Base-by-base conservation (phyloP, 768 basidiomycete species). In the Boletus sensibilis region DNA sequence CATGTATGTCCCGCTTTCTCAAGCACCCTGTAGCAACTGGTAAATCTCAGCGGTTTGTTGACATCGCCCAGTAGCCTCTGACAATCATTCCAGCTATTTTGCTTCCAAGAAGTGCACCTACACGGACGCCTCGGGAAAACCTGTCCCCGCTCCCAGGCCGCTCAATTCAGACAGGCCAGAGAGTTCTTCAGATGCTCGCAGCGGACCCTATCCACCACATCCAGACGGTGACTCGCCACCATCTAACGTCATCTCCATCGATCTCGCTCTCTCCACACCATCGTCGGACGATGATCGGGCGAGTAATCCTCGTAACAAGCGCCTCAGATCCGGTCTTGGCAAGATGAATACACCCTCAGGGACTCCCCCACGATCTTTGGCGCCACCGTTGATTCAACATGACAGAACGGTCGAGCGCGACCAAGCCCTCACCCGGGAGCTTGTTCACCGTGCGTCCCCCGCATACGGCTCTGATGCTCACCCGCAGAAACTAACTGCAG, bases 11-110 rank as follows among this genome's bases (percentile, higher is more conserved):
- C 21, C 45, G 41, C 52, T 50, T 63, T 52, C 58, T 64, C 46
- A 71, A 88, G 87, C 86, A 11, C 88, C 88, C 7, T 92, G 90
- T 66, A 88, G 87, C 70, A 92, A 92, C 66, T 92, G 90, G 88
- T 89, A 60, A 49, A 74, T 62, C 45, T 58, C 48, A 21, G 31
- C 31, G 35, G 50, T 56, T n/a, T 38, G 27, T 58, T 37, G 25
- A 33, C 43, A 53, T 33, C 40, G 11, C 40, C 37, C 31, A 47
- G 21, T 43, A 31, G 21, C 23, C 52, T 47, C 53, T 43, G 58
- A 61, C 54, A 34, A 43, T 20, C 45, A 31, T 58, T 53, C 31
- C 67, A 92, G 89, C 64, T 90, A 84, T 68, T 92, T 86, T 69
- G 90, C 90, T 56, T 87, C 86, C 61, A 92, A 92, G 71, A 75